phyloP scores from a whole-genome alignment of 495 filamentous ascomycete species.

The Tuber magnatum region DNA sequence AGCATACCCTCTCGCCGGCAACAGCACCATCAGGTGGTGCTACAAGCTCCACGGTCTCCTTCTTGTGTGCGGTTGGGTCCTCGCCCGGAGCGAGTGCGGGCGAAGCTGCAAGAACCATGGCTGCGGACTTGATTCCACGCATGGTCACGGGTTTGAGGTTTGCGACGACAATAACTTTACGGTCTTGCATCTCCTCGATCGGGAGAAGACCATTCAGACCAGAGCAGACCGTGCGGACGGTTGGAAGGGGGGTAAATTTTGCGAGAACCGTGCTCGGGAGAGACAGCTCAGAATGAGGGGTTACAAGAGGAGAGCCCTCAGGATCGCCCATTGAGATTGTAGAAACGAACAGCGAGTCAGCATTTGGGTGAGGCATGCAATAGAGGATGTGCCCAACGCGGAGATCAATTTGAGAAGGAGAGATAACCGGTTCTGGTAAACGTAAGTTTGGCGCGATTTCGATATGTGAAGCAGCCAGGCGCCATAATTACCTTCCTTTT shows the following conservation, averaged over 20 bases:
- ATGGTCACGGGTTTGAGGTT: conserved; percentile 99
- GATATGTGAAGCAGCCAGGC: neutral
- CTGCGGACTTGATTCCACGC: conserved; percentile 89
- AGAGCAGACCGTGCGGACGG: conserved; percentile 86
- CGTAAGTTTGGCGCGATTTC: conserved; percentile 40
- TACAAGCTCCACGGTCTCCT: conserved; percentile 70
- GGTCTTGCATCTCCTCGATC: conserved; percentile 88
- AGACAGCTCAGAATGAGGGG: conserved; percentile 49
- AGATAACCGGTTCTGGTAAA: conserved; percentile 45
- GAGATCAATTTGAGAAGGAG: conserved; percentile 82
- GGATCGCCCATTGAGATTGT: conserved; percentile 94
- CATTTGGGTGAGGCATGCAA: conserved; percentile 89
- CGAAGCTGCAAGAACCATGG: conserved; percentile 95
- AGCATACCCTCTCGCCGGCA: conserved; percentile 79
- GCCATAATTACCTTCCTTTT: conserved; percentile 46
- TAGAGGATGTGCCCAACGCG: conserved; percentile 95
- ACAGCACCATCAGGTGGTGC: conserved; percentile 68
- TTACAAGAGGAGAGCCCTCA: conserved; percentile 58
- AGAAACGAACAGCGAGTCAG: conserved; percentile 89
- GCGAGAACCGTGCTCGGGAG: conserved; percentile 65
- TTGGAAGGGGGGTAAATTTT: conserved; percentile 28
- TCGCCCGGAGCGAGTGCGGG: conserved; percentile 69
- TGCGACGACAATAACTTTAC: conserved; percentile 89
- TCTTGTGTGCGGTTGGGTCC: conserved; percentile 75
- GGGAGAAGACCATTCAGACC: conserved; percentile 89